Evolutionary conservation across 2,329 filamentous ascomycete genomes (phyloP), one percentile per base, ranked within the genome.

Genomic region (Grosmannia huntii): DNA sequence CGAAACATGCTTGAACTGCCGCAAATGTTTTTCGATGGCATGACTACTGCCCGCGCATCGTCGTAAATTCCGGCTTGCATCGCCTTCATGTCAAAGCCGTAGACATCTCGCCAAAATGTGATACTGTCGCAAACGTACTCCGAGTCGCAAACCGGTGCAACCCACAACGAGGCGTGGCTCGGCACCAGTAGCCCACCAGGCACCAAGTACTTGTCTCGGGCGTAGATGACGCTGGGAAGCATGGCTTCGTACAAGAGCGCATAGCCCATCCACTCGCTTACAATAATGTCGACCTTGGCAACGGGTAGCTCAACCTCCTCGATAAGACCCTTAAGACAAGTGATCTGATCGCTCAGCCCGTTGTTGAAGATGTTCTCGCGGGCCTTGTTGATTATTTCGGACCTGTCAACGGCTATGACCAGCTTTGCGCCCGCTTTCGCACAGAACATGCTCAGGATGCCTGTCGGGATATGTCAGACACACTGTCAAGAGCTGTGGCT

Each of bases 221-320:
- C 92, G 67, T 84, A 92, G 55, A 97, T 79, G 25, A 97, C 89
- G 54, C 89, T 95, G 63, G 94, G 90, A 31, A 97, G 83, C 91
- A 97, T 97, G 58, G 90, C 90, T 72, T 97, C 91, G 70, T 95
- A 97, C 6, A 96, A 79, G 21, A 96, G 79, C 63, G 86, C 89
- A 69, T 97, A 97, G 33, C 91, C 91, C 91, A 97, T 97, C 91
- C 91, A 97, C 71, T 97, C 91, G 60, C 89, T 95, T 61, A 97
- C 86, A 68, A 97, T 96, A 66, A 97, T 86, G 72, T 97, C 92
- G 52, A 96, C 91, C 67, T 91, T 77, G 57, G 83, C 77, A 9
- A 92, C 85, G 1, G 88, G 90, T 25, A 90, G 78, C 59, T 73
- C 77, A 58, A 95, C 87, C 64, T 96, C 90, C 70, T 97, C 92